Conservation (phyloP, 352 stramenopile genomes). For the Globisporangium orthogonon region DNA sequence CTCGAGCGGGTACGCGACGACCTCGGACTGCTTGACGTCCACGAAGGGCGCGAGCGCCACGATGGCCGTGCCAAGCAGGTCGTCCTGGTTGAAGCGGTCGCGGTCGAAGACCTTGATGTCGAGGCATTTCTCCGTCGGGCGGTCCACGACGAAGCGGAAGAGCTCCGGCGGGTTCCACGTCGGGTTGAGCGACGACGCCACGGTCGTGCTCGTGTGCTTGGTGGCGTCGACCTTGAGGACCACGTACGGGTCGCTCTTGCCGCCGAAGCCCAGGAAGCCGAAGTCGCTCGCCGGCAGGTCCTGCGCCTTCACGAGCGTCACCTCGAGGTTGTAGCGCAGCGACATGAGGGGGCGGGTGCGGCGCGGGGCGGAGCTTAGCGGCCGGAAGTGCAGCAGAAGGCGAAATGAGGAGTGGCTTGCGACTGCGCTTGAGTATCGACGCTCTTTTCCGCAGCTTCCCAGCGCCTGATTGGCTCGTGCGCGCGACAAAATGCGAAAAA, state of each 20-base stretch:
- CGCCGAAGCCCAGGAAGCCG: slow-evolving; percentile 59
- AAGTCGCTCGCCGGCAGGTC: slow-evolving; percentile 57
- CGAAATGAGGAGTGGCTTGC: not conserved
- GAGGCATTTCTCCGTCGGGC: slow-evolving; percentile 45
- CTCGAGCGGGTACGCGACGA: slow-evolving; percentile 49
- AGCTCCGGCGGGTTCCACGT: slow-evolving; percentile 43
- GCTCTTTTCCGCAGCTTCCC: no score
- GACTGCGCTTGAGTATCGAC: not conserved
- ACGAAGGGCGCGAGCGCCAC: slow-evolving; percentile 44
- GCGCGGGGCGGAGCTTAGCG: not conserved
- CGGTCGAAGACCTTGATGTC: slow-evolving; percentile 59
- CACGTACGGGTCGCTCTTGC: slow-evolving; percentile 77
- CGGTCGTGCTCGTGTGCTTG: slow-evolving; percentile 42
- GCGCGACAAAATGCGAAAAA: no score
- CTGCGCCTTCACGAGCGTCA: slow-evolving; percentile 48
- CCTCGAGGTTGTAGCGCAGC: slow-evolving; percentile 44
- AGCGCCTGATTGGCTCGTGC: no score
- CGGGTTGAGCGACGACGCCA: slow-evolving; percentile 40
- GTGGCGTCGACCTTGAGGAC: slow-evolving; percentile 43
- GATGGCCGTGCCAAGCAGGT: slow-evolving; percentile 46
- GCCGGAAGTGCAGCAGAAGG: no score
- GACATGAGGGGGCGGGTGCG: not conserved
- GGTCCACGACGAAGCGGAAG: slow-evolving; percentile 57
- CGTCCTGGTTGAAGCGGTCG: slow-evolving; percentile 53
- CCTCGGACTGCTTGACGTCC: slow-evolving; percentile 32